Evolutionary conservation across 257 asterid species (phyloP).

Genomic region (Anisodus tanguticus): DNA sequence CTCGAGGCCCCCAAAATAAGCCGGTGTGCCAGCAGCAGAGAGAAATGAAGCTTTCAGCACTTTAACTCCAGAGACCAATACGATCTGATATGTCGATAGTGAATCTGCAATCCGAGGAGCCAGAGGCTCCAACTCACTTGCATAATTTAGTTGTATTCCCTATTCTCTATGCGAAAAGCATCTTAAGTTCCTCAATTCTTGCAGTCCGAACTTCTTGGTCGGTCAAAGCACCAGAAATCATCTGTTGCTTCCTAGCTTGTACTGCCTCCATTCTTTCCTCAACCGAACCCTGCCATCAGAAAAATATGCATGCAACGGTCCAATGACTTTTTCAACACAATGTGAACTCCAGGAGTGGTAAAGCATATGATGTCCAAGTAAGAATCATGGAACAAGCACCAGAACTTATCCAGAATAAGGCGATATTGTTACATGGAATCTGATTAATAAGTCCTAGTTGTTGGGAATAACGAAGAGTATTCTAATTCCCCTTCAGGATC

Average conservation of each 20-base stretch:
- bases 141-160: not conserved
- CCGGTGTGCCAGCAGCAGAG: not conserved
- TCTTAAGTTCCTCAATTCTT: constrained; percentile 87
- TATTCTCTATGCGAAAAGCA: constrained; percentile 78
- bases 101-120: not conserved
- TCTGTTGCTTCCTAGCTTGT: constrained; percentile 88
- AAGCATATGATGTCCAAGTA: not conserved
- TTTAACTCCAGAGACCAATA: not conserved
- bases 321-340: not conserved
- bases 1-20: not conserved
- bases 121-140: constrained; percentile 23
- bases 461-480: too few relatives aligned
- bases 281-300: constrained; percentile 70
- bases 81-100: not conserved
- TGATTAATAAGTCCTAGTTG: not conserved
- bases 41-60: not conserved
- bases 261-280: constrained; percentile 99
- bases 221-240: constrained; percentile 95
- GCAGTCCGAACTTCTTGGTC: constrained; percentile 97
- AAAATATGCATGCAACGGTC: constrained; percentile 12
- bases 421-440: not conserved
- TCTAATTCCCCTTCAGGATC: too few relatives aligned
- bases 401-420: not conserved
- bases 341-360: not conserved
- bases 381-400: not conserved